Conservation (phyloP, 495 filamentous ascomycete species). For the Aspergillus ellipticus region DNA sequence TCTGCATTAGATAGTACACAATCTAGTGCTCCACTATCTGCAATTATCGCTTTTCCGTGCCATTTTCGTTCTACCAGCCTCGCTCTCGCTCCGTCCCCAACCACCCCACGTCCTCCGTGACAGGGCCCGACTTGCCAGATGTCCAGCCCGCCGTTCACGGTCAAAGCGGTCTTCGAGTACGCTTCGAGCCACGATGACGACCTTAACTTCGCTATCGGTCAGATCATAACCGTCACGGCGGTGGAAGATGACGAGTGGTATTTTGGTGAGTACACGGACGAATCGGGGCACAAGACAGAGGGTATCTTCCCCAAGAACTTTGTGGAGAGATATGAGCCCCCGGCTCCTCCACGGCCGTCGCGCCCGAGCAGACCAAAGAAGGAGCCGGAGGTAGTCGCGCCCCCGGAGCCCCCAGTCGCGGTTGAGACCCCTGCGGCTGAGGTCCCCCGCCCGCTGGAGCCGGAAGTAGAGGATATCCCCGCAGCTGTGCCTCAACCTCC, state of each 20-base stretch:
- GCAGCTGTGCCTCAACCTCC: conserved; percentile 39
- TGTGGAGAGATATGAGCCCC: conserved; percentile 90
- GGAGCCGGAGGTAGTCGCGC: conserved; percentile 47
- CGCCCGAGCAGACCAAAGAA: conserved; percentile 69
- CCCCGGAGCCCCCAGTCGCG: conserved; percentile 36
- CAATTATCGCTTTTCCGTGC: conserved; percentile 8
- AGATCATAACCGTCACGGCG: conserved; percentile 89
- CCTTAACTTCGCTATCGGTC: conserved; percentile 77
- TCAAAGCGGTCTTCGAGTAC: conserved; percentile 94
- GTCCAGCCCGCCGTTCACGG: conserved; percentile 79
- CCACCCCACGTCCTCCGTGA: conserved; percentile 19
- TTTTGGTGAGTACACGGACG: conserved; percentile 81
- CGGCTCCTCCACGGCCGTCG: conserved; percentile 79
- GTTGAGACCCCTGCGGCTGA: conserved; percentile 36
- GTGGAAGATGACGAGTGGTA: conserved; percentile 96
- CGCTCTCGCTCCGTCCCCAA: conserved; percentile 12
- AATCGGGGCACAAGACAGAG: conserved; percentile 65
- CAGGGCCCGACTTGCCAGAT: conserved; percentile 50
- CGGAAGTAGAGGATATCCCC: conserved; percentile 30
- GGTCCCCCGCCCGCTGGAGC: conserved; percentile 17
- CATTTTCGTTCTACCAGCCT: conserved; percentile 8
- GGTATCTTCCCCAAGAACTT: conserved; percentile 97
- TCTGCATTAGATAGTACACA: conserved; percentile 11
- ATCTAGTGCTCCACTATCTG: conserved; percentile 8
- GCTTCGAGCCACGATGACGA: conserved; percentile 88